A percentile compares a stretch with the other conserved stretches of the same genome.
Evolutionary conservation across 2,329 filamentous ascomycete species (phyloP).

Genomic region (Sporothrix brunneoviolacea): DNA sequence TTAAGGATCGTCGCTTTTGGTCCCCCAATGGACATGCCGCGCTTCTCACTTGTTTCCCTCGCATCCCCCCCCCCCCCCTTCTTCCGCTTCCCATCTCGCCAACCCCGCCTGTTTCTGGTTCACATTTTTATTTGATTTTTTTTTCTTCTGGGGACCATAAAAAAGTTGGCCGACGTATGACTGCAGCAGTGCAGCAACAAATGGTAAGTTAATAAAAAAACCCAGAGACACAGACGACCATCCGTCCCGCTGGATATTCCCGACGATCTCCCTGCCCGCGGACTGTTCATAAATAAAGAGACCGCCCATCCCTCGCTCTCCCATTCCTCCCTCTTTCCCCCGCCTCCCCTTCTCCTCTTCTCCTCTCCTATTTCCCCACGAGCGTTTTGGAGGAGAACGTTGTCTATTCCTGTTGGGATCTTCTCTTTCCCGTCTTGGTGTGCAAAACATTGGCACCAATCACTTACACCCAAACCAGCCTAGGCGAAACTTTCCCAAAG

Average conservation of each 20-base stretch:
- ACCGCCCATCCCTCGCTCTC: not conserved
- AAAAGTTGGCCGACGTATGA: not conserved
- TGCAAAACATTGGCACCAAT: constrained; percentile 7
- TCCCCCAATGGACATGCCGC: no score
- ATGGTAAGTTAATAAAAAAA: no score
- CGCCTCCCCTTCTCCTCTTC: no score
- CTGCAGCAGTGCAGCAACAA: not conserved
- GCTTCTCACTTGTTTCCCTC: not conserved
- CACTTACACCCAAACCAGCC: constrained; percentile 12
- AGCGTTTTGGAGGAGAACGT: no score
- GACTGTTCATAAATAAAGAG: not conserved
- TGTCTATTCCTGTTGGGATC: no score
- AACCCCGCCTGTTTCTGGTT: no score
- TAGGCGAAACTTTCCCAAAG: constrained; percentile 1
- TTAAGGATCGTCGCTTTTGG: not conserved
- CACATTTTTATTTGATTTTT: no score
- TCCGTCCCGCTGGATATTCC: not conserved
- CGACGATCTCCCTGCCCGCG: not conserved
- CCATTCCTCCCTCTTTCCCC: no score
- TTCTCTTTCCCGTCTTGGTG: not conserved
- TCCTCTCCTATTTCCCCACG: not conserved
- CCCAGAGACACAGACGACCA: no score
- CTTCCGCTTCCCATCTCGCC: not conserved
- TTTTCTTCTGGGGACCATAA: not conserved
- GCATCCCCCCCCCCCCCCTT: not conserved